Base-by-base conservation (phyloP, 2,329 filamentous ascomycete species). In the Talaromyces islandicus region DNA sequence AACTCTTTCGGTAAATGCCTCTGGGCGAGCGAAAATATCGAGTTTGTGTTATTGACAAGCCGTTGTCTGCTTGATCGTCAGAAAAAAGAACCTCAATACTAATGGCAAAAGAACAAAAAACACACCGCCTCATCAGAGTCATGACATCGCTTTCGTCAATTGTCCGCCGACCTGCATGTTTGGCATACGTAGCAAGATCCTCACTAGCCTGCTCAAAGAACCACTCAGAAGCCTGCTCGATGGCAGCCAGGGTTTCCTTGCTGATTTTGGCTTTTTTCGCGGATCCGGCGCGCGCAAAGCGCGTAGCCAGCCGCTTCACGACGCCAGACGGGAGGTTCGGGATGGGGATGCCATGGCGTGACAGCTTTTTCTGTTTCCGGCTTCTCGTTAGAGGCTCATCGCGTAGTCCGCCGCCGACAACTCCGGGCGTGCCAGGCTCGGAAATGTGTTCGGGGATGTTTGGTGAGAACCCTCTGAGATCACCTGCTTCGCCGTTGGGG, bases 131-230 rank as follows among this genome's bases (percentile, higher is more conserved):
- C 88, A 96, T 91, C 65, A 96, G 77, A 61, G 90, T 86, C 59
- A 91, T 79, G 68, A 95, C 86, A 72, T 96, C 92, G 66, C 84
- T 88, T 72, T 94, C 90, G 67, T 96, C 90, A 66, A 97, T 91
- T 2, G 87, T 91, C 74, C 89, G 94, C 32, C 92, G 85, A 32
- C 89, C 88, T 5, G 89, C 91, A 73, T 97, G 92, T 62, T 85
- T 82, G 19, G 92, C 89, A 72, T 92, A 96, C 2, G 87, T 88
- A 12, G 85, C 84, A 58, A 96, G 76, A 70, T 96, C 91, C 62
- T 92, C 89, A 54, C 89, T 86, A 2, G 90, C 79, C 73, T 96
- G 92, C 75, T 95, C 91, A 71, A 96, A 96, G 73, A 92, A 96
- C 88, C 91, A 94, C 63, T 95, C 90, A 2, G 90, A 90, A 0